A percentile compares a stretch with the other conserved stretches of the same genome.
phyloP scores from a whole-genome alignment of 768 basidiomycete species.

The Agaricus sinodeliciosus region DNA sequence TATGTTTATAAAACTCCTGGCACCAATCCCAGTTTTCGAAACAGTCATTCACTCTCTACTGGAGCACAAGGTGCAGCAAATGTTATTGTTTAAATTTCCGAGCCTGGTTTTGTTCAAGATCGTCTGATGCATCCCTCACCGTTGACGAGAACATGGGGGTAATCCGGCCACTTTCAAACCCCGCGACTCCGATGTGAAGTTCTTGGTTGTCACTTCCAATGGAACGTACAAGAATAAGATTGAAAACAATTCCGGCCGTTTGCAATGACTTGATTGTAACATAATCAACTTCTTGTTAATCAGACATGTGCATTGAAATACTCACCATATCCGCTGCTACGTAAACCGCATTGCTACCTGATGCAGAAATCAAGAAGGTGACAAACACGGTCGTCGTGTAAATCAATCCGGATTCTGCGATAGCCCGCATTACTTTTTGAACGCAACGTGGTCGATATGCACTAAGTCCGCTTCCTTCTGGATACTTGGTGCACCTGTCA shows the following conservation, averaged over 20 bases:
- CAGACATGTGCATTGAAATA: background rate
- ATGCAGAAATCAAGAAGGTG: background rate
- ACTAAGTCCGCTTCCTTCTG: background rate
- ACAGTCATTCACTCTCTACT: too few species aligned
- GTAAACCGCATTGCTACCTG: background rate
- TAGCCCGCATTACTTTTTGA: background rate
- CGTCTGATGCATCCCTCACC: too few species aligned
- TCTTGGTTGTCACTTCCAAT: background rate
- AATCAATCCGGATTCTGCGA: background rate
- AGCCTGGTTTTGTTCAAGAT: too few species aligned
- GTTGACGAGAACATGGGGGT: too few species aligned
- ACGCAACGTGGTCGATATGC: background rate
- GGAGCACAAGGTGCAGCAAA: too few species aligned
- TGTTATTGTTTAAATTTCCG: too few species aligned
- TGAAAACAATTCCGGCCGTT: constrained; percentile 1
- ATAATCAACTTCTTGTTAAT: background rate
- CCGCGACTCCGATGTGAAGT: background rate
- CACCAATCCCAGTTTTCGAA: too few species aligned
- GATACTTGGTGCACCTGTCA: background rate
- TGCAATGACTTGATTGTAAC: background rate
- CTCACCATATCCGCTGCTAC: background rate
- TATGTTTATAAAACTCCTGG: too few species aligned
- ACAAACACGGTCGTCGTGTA: background rate
- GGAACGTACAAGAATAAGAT: background rate
- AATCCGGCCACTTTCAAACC: too few species aligned